phyloP scores from a whole-genome alignment of 257 asterid species.

The Solanum tarapatanum region DNA sequence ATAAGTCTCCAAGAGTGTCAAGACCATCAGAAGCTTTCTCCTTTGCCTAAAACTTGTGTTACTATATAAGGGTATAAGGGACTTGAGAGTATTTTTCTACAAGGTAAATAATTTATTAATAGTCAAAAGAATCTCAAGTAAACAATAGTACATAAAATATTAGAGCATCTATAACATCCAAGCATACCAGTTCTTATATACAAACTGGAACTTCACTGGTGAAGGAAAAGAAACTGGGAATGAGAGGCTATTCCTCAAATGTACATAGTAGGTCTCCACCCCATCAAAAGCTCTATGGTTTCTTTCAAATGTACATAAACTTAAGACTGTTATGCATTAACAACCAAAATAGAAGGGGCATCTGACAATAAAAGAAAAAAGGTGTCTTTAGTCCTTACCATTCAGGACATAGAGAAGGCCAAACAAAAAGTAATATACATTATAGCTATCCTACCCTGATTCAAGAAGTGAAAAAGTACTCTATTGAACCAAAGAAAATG shows the following conservation, averaged over 20 bases:
- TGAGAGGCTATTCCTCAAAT: neutral
- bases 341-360: neutral
- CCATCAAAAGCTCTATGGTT: neutral
- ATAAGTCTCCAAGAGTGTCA: neutral
- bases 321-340: neutral
- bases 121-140: neutral
- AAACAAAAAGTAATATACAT: neutral
- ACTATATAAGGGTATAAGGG: neutral
- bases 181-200: neutral
- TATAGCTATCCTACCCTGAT: neutral
- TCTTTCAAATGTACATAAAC: neutral
- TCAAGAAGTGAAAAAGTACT: neutral
- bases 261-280: neutral
- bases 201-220: neutral
- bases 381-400: neutral
- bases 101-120: neutral
- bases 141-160: neutral
- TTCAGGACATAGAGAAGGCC: neutral
- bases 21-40: neutral
- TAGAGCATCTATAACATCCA: neutral
- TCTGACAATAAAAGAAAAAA: neutral
- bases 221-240: neutral
- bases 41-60: neutral
- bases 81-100: neutral
- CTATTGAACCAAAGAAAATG: neutral